Evolutionary conservation across 108 stramenopile genomes (phyloP), one percentile per base, ranked within the genome.

Genomic region (Epithemia pelagica): DNA sequence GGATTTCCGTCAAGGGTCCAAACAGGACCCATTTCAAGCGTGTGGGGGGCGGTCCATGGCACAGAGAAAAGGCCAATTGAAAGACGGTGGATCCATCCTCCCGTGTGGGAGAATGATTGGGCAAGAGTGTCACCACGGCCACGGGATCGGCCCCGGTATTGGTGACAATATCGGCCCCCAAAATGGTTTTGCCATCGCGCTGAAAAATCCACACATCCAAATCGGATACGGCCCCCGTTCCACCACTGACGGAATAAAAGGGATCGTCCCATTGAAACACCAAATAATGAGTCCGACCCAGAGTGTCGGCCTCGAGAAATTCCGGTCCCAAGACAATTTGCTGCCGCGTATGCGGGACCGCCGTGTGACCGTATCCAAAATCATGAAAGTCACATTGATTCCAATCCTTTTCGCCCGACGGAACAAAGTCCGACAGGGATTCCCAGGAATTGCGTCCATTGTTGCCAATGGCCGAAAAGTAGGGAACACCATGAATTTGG

Each of bases 381-480:
- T 46, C 15, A 15, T 46, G 37, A 15, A 46, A 46, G 5, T 46
- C 10, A 15, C 37, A 46, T 5, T 15, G 10, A 46, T 46, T 46
- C 10, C 5, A 10, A 46, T 46, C 37, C 10, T 46, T 10, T 15
- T 10, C 5, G 10, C 37, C 37, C 37, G 37, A 46, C 37, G 37
- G 37, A 5, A 10, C 15, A 15, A 46, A 46, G n/a, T n/a, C n/a
- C 37, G 37, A 15, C 15, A 5, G 10, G 15, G 5, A 10, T 24
- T 66, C n/a, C 54, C 58, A 65, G 7, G 57, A 30, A 22, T 58
- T 54, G 22, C 71, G 30, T 2, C 61, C 66, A 19, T 19, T 8
- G 32, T 73, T 73, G 20, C 72, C 72, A 30, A 58, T 64, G 18
- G 69, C 25, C 20, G 70, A 52, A 52, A 70, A 75, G 62, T 70